Base-by-base conservation (phyloP, 2,329 filamentous ascomycete genomes). In the Ceratocystis albifundus region DNA sequence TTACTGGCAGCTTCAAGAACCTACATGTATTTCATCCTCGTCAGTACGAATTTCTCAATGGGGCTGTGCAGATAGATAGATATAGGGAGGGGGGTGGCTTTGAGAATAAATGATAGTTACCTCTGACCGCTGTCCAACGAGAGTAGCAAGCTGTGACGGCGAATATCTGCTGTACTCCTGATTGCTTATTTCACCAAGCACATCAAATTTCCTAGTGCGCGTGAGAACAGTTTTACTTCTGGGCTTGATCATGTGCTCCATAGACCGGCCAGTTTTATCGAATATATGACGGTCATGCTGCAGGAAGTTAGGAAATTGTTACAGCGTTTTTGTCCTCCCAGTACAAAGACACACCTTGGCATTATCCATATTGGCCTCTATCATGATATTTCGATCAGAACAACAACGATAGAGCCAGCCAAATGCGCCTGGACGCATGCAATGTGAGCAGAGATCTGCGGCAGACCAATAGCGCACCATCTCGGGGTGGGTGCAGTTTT, bases 381-480 rank as follows among this genome's bases (percentile, higher is more conserved):
- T 73, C 61, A 76, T 70, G 62, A 77, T 75, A 36, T 82, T 78
- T 10, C 76, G 77, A 70, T 91, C 88, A 72, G 89, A 83, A 12
- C 80, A 82, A 74, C 90, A 94, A 68, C 81, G 79, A 74, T 89
- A 94, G 25, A 94, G 76, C 83, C 87, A 94, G 30, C 88, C 88
- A 65, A 86, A 78, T 17, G 79, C 75, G 0, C 86, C 82, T 0
- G 74, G 74, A 50, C 76, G 75, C 48, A 76, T 76, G 71, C 89
- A 94, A 28, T 45, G 28, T 6, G 59, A 46, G 28, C 65, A 66
- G 12, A 62, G 53, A 28, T 59, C 64, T 32, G 36, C 48, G 4
- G 53, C n/a, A 61, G 64, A 61, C 64, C 64, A 65, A 20, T 65
- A 48, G 36, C 64, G 53, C 41, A 65, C 64, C 62, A 64, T 64